Percentiles rank a stretch among this genome's conserved stretches.
These are phyloP conservation scores for Phytophthora agathidicida DNA, from an alignment of 352 stramenopile species.

Conservation along the genomic window DNA sequence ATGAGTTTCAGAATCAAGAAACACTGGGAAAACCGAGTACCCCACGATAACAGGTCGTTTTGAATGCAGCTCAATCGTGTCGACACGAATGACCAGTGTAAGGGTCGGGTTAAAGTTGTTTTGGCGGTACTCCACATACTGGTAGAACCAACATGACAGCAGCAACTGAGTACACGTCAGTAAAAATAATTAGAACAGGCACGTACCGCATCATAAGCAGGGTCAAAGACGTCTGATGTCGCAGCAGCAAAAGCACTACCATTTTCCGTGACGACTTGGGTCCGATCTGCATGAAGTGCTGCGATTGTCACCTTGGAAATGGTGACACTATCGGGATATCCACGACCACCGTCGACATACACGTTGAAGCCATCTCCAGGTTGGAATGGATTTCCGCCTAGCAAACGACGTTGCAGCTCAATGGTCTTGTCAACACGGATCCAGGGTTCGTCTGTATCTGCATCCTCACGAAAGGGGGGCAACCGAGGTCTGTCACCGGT, in stretches of 20 bases:
- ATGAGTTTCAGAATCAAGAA: constrained; percentile 69
- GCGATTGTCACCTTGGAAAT: constrained; percentile 77
- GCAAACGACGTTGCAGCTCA: constrained; percentile 30
- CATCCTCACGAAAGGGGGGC: constrained; percentile 26
- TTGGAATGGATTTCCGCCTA: constrained; percentile 50
- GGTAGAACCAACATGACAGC: too few species aligned
- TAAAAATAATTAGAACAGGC: neutral
- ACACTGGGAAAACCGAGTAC: constrained; percentile 75
- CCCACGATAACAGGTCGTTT: constrained; percentile 69
- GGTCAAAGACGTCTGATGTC: constrained; percentile 41
- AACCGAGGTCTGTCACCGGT: constrained; percentile 31
- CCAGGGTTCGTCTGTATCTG: constrained; percentile 34
- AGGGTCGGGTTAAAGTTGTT: constrained; percentile 78
- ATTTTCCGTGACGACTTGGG: constrained; percentile 38
- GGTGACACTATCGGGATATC: constrained; percentile 73
- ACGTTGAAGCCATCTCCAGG: constrained; percentile 81
- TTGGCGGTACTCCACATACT: constrained; percentile 82
- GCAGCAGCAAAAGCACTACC: constrained; percentile 29
- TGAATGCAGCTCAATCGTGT: constrained; percentile 72
- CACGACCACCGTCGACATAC: constrained; percentile 75
- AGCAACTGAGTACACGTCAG: neutral
- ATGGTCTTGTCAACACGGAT: constrained; percentile 45
- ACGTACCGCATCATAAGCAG: constrained; percentile 61
- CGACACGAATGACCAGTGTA: constrained; percentile 85
- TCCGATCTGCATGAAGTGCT: constrained; percentile 59